phyloP scores from a whole-genome alignment of 108 stramenopile genomes.

The Pseudonitzschia pungens region DNA sequence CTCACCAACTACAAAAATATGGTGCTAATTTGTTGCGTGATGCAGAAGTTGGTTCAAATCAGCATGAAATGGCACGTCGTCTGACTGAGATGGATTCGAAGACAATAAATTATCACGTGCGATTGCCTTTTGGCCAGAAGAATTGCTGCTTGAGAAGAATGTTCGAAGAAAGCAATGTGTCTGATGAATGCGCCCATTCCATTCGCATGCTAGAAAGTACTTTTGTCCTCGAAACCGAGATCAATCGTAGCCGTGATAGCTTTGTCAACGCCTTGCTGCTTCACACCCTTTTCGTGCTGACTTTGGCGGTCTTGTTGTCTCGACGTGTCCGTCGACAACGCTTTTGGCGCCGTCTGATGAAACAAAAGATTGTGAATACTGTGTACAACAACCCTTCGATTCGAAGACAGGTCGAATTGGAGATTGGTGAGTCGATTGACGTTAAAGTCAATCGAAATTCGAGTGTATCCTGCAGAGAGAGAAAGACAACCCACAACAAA shows the following conservation, averaged over 20 bases:
- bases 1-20: no score
- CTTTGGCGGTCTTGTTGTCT: not conserved
- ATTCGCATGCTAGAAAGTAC: conserved; percentile 27
- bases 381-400: conserved; percentile 21
- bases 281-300: conserved; percentile 11
- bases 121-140: conserved; percentile 25
- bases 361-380: conserved; percentile 18
- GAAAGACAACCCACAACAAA: not conserved
- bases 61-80: conserved; percentile 39
- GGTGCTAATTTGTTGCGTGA: no score
- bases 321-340: not conserved
- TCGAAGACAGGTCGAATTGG: conserved; percentile 29
- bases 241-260: conserved; percentile 10
- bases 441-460: conserved; percentile 9
- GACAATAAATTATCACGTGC: conserved; percentile 18
- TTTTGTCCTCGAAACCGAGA: conserved; percentile 10
- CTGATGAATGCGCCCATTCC: conserved; percentile 20
- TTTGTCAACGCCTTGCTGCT: conserved; percentile 15
- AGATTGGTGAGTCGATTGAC: conserved; percentile 32
- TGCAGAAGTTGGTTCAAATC: conserved; percentile 17
- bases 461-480: conserved; percentile 13
- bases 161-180: conserved; percentile 15
- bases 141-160: conserved; percentile 35
- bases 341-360: conserved; percentile 3
- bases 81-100: conserved; percentile 39